These are phyloP conservation scores for Pseudocercospora fuligena DNA, from an alignment of 2,329 filamentous ascomycete genomes.

Conservation along the genomic window DNA sequence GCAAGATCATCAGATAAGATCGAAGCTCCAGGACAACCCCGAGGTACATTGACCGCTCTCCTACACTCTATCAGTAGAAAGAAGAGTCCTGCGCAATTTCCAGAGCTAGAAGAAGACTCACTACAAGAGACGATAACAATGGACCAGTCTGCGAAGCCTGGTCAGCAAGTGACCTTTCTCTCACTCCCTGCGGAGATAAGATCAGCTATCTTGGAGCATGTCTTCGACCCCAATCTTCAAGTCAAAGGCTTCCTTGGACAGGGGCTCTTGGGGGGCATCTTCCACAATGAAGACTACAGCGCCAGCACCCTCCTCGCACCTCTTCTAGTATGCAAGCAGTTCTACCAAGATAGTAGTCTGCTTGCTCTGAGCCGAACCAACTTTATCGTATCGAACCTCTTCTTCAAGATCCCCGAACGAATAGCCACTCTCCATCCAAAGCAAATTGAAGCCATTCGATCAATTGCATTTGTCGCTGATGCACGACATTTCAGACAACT, in stretches of 20 bases:
- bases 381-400: slow-evolving; percentile 45
- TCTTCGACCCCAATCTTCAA: slow-evolving; percentile 29
- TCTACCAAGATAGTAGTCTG: slow-evolving; percentile 43
- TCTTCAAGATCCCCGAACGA: slow-evolving; percentile 37
- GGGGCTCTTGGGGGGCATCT: slow-evolving; percentile 26
- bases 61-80: neutral
- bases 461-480: slow-evolving; percentile 40
- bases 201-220: slow-evolving; percentile 41
- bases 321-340: slow-evolving; percentile 46
- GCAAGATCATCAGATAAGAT: slow-evolving; percentile 16
- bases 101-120: neutral
- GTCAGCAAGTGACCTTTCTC: slow-evolving; percentile 20
- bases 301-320: slow-evolving; percentile 37
- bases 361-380: slow-evolving; percentile 43
- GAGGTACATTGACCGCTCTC: neutral
- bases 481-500: slow-evolving; percentile 40
- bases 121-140: neutral
- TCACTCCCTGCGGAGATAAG: slow-evolving; percentile 45
- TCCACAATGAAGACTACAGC: slow-evolving; percentile 37
- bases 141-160: neutral
- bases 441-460: slow-evolving; percentile 41
- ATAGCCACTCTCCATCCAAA: slow-evolving; percentile 33
- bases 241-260: slow-evolving; percentile 26
- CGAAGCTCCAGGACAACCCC: neutral
- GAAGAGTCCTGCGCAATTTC: neutral